Conservation (phyloP, 805 yeast genomes). For the Monosporozyma servazzii region DNA sequence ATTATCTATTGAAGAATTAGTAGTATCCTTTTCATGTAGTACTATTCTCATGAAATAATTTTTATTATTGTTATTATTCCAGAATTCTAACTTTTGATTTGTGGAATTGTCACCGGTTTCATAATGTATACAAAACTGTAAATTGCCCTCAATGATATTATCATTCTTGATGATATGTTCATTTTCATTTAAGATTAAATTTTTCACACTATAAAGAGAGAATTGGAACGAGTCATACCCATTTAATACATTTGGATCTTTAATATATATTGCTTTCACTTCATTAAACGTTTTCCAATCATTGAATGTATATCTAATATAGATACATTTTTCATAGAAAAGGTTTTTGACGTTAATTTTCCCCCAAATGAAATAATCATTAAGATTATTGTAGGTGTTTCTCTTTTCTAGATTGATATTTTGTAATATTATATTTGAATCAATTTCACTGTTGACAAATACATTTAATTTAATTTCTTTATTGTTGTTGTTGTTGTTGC, state of each 20-base stretch:
- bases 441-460: slow-evolving; percentile 12
- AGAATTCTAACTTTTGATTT: slow-evolving; percentile 12
- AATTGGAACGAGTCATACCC: slow-evolving; percentile 24
- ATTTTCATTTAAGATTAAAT: slow-evolving; percentile 4
- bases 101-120: slow-evolving; percentile 13
- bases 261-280: slow-evolving; percentile 19
- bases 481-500: slow-evolving; percentile 14
- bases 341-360: slow-evolving; percentile 71
- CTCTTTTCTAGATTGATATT: slow-evolving; percentile 13
- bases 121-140: slow-evolving; percentile 26
- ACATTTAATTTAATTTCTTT: slow-evolving; percentile 21
- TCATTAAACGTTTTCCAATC: slow-evolving; percentile 58
- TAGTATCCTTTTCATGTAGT: slow-evolving; percentile 2
- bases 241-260: slow-evolving; percentile 8
- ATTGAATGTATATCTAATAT: slow-evolving; percentile 67
- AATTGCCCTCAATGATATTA: slow-evolving; percentile 5
- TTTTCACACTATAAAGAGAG: slow-evolving; percentile 15
- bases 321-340: slow-evolving; percentile 56
- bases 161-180: slow-evolving; percentile 3
- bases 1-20: neutral
- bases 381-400: slow-evolving; percentile 5
- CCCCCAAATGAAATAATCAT: slow-evolving; percentile 36
- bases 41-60: slow-evolving; percentile 20
- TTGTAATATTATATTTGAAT: slow-evolving; percentile 14
- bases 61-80: slow-evolving; percentile 26